phyloP scores from a whole-genome alignment of 202 grass and related monocot genomes.

The Brachypodium distachyon region DNA sequence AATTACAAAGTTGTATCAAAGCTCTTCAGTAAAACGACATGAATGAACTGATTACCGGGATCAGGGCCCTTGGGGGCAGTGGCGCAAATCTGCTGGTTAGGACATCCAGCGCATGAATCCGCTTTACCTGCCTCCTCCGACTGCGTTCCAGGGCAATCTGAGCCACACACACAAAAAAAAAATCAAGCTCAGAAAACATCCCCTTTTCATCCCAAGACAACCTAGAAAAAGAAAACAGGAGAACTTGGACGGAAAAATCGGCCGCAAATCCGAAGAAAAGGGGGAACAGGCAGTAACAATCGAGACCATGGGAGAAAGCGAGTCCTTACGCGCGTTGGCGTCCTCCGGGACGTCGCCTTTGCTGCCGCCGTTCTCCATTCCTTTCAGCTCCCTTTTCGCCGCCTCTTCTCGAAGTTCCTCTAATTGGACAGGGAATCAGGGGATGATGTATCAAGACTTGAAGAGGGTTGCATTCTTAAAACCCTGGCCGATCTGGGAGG shows the following conservation, averaged over 20 bases:
- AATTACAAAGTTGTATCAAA: background rate
- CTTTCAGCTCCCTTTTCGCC: background rate
- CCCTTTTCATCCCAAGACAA: background rate
- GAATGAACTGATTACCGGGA: slow-evolving; percentile 49
- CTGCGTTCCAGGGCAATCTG: slow-evolving; percentile 88
- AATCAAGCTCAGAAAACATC: background rate
- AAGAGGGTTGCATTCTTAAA: background rate
- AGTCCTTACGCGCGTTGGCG: slow-evolving; percentile 80
- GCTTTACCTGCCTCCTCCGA: slow-evolving; percentile 81
- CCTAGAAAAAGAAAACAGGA: background rate
- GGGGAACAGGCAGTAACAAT: background rate
- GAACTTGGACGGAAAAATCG: background rate
- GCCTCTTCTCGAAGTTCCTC: background rate
- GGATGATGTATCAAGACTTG: no score
- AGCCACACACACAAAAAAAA: background rate
- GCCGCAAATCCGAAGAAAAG: background rate
- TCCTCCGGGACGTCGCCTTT: slow-evolving; percentile 67
- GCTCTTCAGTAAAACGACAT: background rate
- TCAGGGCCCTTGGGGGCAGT: slow-evolving; percentile 90
- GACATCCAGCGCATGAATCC: slow-evolving; percentile 76
- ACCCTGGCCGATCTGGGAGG: background rate
- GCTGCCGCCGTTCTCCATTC: slow-evolving; percentile 52
- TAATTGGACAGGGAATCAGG: background rate
- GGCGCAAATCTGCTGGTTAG: slow-evolving; percentile 92
- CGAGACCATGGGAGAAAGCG: background rate